A percentile compares a stretch with the other conserved stretches of the same genome.
Evolutionary conservation across 1,139 yeast genomes (phyloP).

Genomic region (Komagataea norvegica): DNA sequence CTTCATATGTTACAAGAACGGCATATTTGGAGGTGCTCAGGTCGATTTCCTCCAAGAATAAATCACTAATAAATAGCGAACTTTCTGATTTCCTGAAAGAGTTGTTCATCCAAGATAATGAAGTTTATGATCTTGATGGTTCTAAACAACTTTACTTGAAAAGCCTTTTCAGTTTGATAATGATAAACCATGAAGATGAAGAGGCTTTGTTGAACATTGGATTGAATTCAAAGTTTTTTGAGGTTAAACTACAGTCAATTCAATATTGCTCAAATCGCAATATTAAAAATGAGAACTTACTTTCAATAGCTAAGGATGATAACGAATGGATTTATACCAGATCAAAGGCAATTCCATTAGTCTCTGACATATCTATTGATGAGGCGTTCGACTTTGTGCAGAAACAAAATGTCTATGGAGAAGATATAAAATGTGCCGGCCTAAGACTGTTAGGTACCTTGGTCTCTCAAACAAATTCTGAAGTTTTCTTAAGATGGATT

Average conservation of each 20-base stretch:
- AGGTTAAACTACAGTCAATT: constrained; percentile 45
- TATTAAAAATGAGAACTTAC: constrained; percentile 13
- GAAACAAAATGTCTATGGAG: constrained; percentile 31
- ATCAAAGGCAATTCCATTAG: constrained; percentile 17
- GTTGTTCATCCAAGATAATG: constrained; percentile 18
- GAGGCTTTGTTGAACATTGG: constrained; percentile 31
- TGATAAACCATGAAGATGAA: constrained; percentile 8
- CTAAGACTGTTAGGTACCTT: constrained; percentile 48
- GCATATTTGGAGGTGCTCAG: constrained; percentile 34
- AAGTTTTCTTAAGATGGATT: constrained; percentile 30
- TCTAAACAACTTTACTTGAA: constrained; percentile 41
- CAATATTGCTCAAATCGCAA: constrained; percentile 24
- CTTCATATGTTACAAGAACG: constrained; percentile 34
- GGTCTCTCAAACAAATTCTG: constrained; percentile 23
- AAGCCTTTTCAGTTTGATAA: constrained; percentile 30
- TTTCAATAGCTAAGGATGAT: constrained; percentile 18
- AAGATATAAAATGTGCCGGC: constrained; percentile 44
- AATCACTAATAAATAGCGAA: not conserved
- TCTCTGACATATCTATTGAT: constrained; percentile 16
- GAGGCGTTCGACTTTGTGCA: constrained; percentile 23
- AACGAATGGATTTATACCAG: constrained; percentile 18
- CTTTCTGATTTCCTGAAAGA: constrained; percentile 6
- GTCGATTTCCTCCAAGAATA: not conserved
- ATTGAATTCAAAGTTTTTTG: constrained; percentile 39
- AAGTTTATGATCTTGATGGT: constrained; percentile 36